Evolutionary conservation across 2,329 filamentous ascomycete genomes (phyloP), one percentile per base, ranked within the genome.

Genomic region (Microcera coccophila): DNA sequence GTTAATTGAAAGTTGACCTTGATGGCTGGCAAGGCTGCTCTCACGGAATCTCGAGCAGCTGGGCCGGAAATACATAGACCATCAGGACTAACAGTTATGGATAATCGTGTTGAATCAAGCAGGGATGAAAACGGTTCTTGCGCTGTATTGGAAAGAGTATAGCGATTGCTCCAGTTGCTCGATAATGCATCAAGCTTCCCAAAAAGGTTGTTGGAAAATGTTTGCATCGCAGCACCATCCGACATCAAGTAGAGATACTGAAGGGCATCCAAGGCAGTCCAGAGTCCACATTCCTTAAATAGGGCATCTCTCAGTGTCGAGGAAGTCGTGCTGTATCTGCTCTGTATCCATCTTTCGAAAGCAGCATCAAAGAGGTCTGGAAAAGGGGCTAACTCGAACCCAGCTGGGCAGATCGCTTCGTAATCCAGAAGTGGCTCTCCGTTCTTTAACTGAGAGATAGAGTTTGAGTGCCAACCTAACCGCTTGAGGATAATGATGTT

Each of bases 401-500:
- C 62, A 11, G 59, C 53, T 4, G 74, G 68, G 56, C 77, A 82
- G 4, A 85, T 74, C 1, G 70, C 64, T 1, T 76, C 70, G 46
- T 82, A 81, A 29, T 78, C 71, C n/a, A 88, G 63, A 12, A 53
- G 65, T 24, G 68, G 73, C 48, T 74, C 75, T 39, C 45, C 62
- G 32, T 47, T 64, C 44, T 42, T 38, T 37, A 47, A 54, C 4
- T 54, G 44, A 3, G 48, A 52, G 61, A 58, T 61, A 43, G 54
- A 58, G 36, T 65, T 54, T 37, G 70, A 62, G 46, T 76, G 72
- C 42, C 75, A 72, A 31, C 82, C 79, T 10, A 95, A 71, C 36
- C 84, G 78, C 47, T 83, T 84, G n/a, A 96, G 68, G 34, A 96
- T 85, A 1, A 93, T 80, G 42, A 93, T 83, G 55, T 85, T 94